Percentiles rank a stretch among this genome's conserved stretches.
Evolutionary conservation across 1,139 yeast species (phyloP).

Genomic region (Hansenula lynferdii): DNA sequence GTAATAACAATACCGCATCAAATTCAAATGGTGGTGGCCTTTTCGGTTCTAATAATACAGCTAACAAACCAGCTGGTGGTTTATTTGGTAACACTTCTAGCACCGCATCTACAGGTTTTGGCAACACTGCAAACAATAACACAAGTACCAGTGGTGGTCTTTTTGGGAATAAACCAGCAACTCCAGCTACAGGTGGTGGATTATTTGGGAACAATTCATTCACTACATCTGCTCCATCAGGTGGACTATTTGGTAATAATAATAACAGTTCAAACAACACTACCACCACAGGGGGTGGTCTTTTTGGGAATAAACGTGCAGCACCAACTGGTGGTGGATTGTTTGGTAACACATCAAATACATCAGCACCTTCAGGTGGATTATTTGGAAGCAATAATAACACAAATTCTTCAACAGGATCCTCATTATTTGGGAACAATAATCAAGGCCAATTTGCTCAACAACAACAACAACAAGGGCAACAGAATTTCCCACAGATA

Average conservation of each 20-base stretch:
- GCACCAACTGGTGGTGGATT: conserved; percentile 10
- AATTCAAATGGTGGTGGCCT: conserved; percentile 14
- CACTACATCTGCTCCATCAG: conserved; percentile 6
- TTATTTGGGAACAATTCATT: background rate
- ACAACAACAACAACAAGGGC: conserved; percentile 31
- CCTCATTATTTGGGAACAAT: conserved; percentile 29
- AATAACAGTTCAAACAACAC: conserved; percentile 6
- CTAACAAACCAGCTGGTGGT: background rate
- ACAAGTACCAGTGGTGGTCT: conserved; percentile 6
- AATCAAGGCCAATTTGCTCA: conserved; percentile 20
- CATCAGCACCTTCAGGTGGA: conserved; percentile 5
- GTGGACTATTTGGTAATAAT: conserved; percentile 16
- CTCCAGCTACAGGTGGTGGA: conserved; percentile 4
- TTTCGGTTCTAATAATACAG: conserved; percentile 12
- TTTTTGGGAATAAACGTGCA: conserved; percentile 36
- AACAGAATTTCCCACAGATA: conserved; percentile 43
- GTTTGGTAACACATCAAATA: conserved; percentile 1
- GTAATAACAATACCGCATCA: conserved; percentile 11
- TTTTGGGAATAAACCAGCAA: background rate
- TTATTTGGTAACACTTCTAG: background rate
- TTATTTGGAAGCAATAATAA: conserved; percentile 18
- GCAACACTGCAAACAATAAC: conserved; percentile 3
- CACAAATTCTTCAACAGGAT: conserved; percentile 20
- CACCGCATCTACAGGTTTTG: background rate
- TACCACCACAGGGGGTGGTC: conserved; percentile 22